Conservation (phyloP, 2,329 filamentous ascomycete species). For the Acrocalymma vagum region DNA sequence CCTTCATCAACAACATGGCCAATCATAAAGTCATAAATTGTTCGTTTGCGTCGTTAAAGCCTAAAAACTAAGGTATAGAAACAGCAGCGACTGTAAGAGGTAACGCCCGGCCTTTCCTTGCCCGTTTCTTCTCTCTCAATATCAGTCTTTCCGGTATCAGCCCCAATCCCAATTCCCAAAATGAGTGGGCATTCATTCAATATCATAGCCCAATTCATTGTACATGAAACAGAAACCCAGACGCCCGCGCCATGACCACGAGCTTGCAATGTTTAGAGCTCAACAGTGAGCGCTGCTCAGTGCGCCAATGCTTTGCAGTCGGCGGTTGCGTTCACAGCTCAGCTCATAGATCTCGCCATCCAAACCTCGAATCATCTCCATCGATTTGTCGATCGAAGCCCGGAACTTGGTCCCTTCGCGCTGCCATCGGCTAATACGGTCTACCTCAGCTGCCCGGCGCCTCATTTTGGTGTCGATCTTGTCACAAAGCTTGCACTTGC, state of each 20-base stretch:
- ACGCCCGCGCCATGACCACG: conserved; percentile 34
- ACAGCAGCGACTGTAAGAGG: conserved; percentile 46
- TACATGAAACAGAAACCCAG: conserved; percentile 46
- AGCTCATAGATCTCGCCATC: conserved; percentile 74
- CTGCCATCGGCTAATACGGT: conserved; percentile 80
- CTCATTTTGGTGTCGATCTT: conserved; percentile 88
- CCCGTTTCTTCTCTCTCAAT: conserved; percentile 35
- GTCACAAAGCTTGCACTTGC: conserved; percentile 84
- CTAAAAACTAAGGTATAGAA: conserved; percentile 36
- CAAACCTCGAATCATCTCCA: conserved; percentile 76
- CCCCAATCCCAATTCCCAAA: conserved; percentile 35
- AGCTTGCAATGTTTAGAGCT: conserved; percentile 9
- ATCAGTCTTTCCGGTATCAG: conserved; percentile 40
- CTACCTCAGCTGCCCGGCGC: conserved; percentile 75
- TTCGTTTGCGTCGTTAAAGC: conserved; percentile 44
- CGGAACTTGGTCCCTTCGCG: conserved; percentile 70
- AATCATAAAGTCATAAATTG: conserved; percentile 37
- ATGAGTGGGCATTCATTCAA: conserved; percentile 43
- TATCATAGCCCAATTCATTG: conserved; percentile 34
- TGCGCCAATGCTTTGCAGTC: conserved; percentile 43
- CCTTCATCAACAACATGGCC: conserved; percentile 33
- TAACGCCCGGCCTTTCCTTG: conserved; percentile 42
- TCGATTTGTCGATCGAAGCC: conserved; percentile 71
- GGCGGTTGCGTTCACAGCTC: conserved; percentile 59
- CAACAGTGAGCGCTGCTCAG: conserved; percentile 43